Conservation (phyloP, 2,329 filamentous ascomycete genomes). For the Scedosporium boydii region DNA sequence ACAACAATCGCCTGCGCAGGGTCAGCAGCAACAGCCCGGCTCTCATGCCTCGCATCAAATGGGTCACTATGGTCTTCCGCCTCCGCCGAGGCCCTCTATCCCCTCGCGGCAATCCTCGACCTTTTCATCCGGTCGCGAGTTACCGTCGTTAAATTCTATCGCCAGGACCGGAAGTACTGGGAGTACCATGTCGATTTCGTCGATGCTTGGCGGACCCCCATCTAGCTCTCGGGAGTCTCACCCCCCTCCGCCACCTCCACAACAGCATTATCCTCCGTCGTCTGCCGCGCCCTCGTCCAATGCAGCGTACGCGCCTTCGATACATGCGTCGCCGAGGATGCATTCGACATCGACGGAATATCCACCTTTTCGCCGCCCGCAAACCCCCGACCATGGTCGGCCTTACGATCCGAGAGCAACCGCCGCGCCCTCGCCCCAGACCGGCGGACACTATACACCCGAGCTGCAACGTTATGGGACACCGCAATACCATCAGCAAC, state of each 20-base stretch:
- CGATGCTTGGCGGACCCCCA: constrained; percentile 46
- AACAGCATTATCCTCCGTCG: constrained; percentile 32
- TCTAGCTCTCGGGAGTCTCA: constrained; percentile 31
- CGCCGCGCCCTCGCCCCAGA: constrained; percentile 38
- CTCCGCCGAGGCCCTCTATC: constrained; percentile 33
- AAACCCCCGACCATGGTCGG: constrained; percentile 62
- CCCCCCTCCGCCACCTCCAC: constrained; percentile 25
- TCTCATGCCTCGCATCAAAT: constrained; percentile 18
- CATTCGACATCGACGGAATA: constrained; percentile 49
- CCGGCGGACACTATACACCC: constrained; percentile 44
- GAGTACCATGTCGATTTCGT: constrained; percentile 53
- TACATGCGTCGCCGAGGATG: constrained; percentile 48
- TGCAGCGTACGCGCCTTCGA: constrained; percentile 34
- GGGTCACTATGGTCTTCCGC: constrained; percentile 34
- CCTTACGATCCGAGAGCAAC: constrained; percentile 39
- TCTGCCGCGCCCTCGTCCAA: constrained; percentile 29
- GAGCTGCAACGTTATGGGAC: constrained; percentile 51
- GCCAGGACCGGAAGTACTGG: constrained; percentile 35
- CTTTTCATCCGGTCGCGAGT: constrained; percentile 40
- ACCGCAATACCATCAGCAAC: constrained; percentile 45
- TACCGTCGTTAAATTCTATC: constrained; percentile 41
- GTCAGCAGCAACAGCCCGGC: constrained; percentile 10
- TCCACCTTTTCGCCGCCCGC: constrained; percentile 53
- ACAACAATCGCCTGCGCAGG: constrained; percentile 14
- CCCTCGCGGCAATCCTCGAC: constrained; percentile 32